These are phyloP conservation scores for Lichtheimia corymbifera DNA, from an alignment of 371 early-diverging fungal genomes.

Conservation along the genomic window DNA sequence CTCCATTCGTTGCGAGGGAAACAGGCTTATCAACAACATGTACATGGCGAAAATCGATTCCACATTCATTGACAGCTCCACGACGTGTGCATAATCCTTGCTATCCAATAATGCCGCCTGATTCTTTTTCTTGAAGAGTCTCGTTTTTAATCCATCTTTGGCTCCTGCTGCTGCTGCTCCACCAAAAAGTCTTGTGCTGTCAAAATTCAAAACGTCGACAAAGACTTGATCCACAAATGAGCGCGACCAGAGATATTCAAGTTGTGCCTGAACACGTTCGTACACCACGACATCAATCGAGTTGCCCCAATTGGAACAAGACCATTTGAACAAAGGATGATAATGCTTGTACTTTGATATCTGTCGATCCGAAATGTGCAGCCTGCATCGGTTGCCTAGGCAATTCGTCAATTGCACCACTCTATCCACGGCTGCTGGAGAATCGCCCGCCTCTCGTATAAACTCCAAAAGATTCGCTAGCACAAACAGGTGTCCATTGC, in stretches of 20 bases:
- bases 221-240: constrained; percentile 53
- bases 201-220: constrained; percentile 35
- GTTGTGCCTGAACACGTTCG: constrained; percentile 37
- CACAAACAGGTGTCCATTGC: constrained; percentile 59
- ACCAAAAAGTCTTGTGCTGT: not conserved
- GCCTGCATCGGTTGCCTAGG: constrained; percentile 38
- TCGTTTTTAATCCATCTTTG: constrained; percentile 8
- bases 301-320: constrained; percentile 40
- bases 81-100: constrained; percentile 13
- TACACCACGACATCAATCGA: constrained; percentile 41
- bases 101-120: not conserved
- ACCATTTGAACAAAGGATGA: constrained; percentile 74
- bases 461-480: constrained; percentile 57
- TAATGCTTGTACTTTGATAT: constrained; percentile 44
- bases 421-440: not conserved
- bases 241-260: constrained; percentile 63
- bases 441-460: constrained; percentile 14
- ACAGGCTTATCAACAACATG: constrained; percentile 35
- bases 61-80: constrained; percentile 48
- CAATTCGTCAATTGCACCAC: constrained; percentile 31
- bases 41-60: constrained; percentile 58
- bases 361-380: constrained; percentile 50
- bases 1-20: constrained; percentile 49
- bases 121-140: constrained; percentile 6
- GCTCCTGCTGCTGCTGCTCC: constrained; percentile 8